Base-by-base conservation (phyloP, 2,329 filamentous ascomycete genomes). In the Aspergillus oerlinghausenensis region DNA sequence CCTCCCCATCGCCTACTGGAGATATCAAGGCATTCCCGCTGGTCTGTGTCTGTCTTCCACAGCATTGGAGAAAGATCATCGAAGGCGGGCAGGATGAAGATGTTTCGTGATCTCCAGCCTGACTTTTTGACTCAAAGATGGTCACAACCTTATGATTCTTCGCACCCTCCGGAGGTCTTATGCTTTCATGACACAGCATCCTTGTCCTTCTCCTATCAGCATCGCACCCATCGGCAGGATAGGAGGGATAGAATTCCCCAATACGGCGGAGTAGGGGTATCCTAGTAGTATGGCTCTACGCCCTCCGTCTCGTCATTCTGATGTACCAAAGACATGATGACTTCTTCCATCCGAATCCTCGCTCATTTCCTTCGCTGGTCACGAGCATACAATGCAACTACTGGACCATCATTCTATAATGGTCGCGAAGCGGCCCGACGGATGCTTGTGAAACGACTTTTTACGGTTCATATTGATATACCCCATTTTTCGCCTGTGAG, bases 11-110 rank as follows among this genome's bases (percentile, higher is more conserved):
- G 1, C 82, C 81, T 10, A 80, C 82, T 55, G 90, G 90, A 58
- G 93, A 97, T 72, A 94, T 97, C 79, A 97, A 97, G 75, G 94
- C 94, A 32, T 97, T 97, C 81, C 94, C 94, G 26, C 82, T 99
- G 61, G 93, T 99, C 51, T 99, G 93, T 70, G 91, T 97, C 45
- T 97, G 94, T 74, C 79, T 96, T 32, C 94, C 93, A 26, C 90
- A 96, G 69, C 92, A 97, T 74, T 99, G 93, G 93, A 86, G 88
- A 69, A 96, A 94, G 77, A 97, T 93, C 1, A 96, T 97, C 65
- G 93, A 97, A 62, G 91, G 92, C 57, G 92, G 97, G 55, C 63
- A 67, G 57, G 67, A 63, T 51, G 67, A 69, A 40, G 68, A 67
- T 38, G 65, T 50, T 48, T 57, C 53, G 50, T 55, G 58, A 67